A percentile compares a stretch with the other conserved stretches of the same genome.
Evolutionary conservation across 305 asterid species (phyloP).

Genomic region (Fraxinus dipetala): DNA sequence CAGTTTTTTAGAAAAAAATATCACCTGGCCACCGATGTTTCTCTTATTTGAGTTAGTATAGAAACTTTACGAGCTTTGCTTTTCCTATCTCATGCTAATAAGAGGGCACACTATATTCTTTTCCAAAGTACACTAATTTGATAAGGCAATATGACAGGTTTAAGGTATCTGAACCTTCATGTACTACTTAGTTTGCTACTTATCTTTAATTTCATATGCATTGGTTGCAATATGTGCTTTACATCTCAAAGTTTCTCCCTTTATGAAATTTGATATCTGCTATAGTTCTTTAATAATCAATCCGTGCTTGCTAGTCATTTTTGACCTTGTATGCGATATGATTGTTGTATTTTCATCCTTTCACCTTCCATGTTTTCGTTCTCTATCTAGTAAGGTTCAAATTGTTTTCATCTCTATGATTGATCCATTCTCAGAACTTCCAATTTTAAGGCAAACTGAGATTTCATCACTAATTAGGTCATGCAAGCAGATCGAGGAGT

Average conservation of each 20-base stretch:
- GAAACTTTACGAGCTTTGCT: not conserved
- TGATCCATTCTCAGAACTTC: not conserved
- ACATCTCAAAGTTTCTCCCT: not conserved
- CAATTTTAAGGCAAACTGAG: constrained; percentile 17
- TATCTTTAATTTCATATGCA: not conserved
- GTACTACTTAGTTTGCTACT: not conserved
- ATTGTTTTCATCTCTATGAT: not conserved
- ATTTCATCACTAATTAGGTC: constrained; percentile 41
- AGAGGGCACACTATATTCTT: not conserved
- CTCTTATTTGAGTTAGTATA: not conserved
- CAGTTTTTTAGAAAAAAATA: not conserved
- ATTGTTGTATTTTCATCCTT: too few species aligned
- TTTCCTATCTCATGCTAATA: not conserved
- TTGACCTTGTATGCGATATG: not conserved
- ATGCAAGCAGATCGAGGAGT: constrained; percentile 74
- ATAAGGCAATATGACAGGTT: not conserved
- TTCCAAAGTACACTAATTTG: not conserved
- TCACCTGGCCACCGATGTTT: not conserved
- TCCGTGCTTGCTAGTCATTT: not conserved
- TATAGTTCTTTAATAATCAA: not conserved
- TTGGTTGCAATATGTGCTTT: not conserved
- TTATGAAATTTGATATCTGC: not conserved
- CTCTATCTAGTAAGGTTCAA: not conserved
- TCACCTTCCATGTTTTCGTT: not conserved
- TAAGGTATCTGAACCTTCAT: not conserved